phyloP scores from a whole-genome alignment of 305 asterid species.

The Solanum chacoense region DNA sequence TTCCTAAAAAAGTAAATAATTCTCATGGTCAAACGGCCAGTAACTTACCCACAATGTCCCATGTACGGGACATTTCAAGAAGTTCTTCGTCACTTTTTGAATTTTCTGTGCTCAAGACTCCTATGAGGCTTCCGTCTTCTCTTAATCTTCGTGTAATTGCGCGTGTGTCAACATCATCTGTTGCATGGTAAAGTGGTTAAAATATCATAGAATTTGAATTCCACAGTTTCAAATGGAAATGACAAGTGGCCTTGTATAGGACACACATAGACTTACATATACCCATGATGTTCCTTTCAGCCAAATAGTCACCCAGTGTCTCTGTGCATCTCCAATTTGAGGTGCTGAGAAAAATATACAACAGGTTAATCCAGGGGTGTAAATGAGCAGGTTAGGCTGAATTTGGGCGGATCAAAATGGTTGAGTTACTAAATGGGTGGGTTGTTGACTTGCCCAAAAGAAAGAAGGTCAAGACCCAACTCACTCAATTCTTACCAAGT shows the following conservation, averaged over 20 bases:
- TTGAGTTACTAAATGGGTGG: not conserved
- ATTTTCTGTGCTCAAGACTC: constrained; percentile 78
- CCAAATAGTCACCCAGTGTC: constrained; percentile 80
- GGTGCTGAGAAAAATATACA: constrained; percentile 39
- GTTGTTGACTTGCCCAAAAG: not conserved
- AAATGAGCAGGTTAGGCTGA: not conserved
- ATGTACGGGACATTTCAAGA: not conserved
- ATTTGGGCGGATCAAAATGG: not conserved
- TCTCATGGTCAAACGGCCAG: not conserved
- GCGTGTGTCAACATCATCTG: constrained; percentile 95
- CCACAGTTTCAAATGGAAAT: not conserved
- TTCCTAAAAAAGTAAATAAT: not conserved
- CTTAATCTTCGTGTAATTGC: constrained; percentile 93
- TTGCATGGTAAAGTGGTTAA: not conserved
- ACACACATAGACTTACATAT: constrained; percentile 44
- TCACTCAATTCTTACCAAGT: not conserved
- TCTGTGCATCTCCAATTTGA: constrained; percentile 81
- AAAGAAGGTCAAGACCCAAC: not conserved
- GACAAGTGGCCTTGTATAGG: not conserved
- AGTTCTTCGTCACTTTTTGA: constrained; percentile 64
- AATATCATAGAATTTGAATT: not conserved
- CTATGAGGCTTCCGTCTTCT: constrained; percentile 90
- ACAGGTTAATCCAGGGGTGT: not conserved
- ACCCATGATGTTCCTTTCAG: constrained; percentile 79
- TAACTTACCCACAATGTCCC: constrained; percentile 30